Evolutionary conservation across 108 stramenopile genomes (phyloP).

Genomic region (Nitzschia sp.): DNA sequence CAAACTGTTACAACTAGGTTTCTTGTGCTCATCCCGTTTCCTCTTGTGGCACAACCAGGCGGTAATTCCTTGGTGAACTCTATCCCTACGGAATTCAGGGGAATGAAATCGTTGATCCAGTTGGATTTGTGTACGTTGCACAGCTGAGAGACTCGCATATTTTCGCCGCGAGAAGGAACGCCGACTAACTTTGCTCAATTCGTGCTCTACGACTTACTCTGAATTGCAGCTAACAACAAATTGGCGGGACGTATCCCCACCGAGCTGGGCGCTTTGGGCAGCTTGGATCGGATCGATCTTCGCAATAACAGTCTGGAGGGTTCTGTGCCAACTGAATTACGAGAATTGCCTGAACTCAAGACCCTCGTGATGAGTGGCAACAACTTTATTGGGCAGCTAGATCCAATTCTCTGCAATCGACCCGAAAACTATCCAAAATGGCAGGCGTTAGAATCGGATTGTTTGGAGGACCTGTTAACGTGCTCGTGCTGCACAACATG

Average conservation of each 20-base stretch:
- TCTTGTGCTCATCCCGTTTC: not conserved
- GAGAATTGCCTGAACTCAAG: constrained; percentile 21
- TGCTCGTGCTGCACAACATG: constrained; percentile 19
- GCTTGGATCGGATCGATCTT: constrained; percentile 23
- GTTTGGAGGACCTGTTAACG: not conserved
- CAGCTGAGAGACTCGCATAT: not conserved
- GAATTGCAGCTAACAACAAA: constrained; percentile 4
- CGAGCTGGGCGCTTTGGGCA: constrained; percentile 19
- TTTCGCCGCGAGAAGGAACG: not conserved
- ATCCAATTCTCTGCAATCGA: constrained; percentile 14
- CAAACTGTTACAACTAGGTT: not conserved
- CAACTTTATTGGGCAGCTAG: constrained; percentile 7
- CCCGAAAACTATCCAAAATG: not conserved
- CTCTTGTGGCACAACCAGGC: not conserved
- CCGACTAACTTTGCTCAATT: not conserved
- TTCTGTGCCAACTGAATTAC: constrained; percentile 43
- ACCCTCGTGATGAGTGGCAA: not conserved
- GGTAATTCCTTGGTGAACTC: not conserved
- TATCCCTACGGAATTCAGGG: not conserved
- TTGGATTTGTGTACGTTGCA: constrained; percentile 1
- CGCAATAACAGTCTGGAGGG: constrained; percentile 38
- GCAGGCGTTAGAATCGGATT: not conserved
- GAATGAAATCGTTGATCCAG: not conserved
- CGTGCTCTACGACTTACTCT: not conserved
- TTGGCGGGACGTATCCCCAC: constrained; percentile 17